Percentiles rank a stretch among this genome's conserved stretches.
Evolutionary conservation across 129 eudicot species (phyloP).

Genomic region (Pittosporum tobira): DNA sequence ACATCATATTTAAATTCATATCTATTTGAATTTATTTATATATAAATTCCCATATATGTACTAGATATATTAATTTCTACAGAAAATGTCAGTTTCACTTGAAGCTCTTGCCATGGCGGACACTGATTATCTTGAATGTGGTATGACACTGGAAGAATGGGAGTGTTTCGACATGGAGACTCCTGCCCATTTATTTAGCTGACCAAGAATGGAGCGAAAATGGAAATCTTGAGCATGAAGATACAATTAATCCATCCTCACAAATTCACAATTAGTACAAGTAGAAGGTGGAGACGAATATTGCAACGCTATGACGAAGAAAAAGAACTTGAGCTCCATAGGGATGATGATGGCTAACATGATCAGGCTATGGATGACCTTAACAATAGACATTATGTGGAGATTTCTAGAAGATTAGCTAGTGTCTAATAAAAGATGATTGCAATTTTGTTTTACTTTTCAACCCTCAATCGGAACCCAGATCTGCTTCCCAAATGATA

Average conservation of each 20-base stretch:
- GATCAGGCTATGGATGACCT: background rate
- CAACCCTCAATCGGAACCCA: no score
- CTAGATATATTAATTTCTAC: background rate
- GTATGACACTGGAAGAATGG: slow-evolving; percentile 15
- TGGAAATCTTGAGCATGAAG: background rate
- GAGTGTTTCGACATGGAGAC: slow-evolving; percentile 1
- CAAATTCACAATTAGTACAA: background rate
- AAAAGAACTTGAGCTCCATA: background rate
- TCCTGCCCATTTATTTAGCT: slow-evolving; percentile 21
- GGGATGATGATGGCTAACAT: background rate
- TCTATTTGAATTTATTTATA: no score
- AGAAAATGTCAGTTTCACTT: slow-evolving; percentile 15
- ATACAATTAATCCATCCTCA: background rate
- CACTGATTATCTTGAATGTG: slow-evolving; percentile 7
- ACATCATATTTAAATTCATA: no score
- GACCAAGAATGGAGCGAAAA: slow-evolving; percentile 10
- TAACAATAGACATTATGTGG: background rate
- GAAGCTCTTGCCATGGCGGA: slow-evolving; percentile 35
- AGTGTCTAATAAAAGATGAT: no score
- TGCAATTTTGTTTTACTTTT: no score
- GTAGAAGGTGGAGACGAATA: background rate
- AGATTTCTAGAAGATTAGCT: no score
- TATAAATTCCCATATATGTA: no score
- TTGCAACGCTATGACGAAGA: background rate
- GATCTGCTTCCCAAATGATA: no score